Percentiles rank a stretch among this genome's conserved stretches.
These are phyloP conservation scores for Candida pini DNA, from an alignment of 805 yeast genomes.

Conservation along the genomic window DNA sequence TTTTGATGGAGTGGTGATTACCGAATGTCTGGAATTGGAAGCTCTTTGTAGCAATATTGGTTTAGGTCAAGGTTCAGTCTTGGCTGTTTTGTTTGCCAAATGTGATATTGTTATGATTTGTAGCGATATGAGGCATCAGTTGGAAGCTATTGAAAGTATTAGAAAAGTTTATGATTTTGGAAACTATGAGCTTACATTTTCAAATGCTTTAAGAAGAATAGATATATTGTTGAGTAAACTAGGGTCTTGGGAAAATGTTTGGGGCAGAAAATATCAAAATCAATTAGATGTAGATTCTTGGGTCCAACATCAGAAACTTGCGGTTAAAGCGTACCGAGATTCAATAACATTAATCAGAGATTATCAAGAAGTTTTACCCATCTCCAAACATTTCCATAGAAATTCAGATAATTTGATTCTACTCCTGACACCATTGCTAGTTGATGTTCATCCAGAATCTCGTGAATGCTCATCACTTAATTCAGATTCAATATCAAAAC, in stretches of 20 bases:
- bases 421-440: constrained; percentile 30
- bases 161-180: constrained; percentile 29
- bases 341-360: constrained; percentile 53
- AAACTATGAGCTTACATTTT: constrained; percentile 35
- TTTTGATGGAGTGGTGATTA: constrained; percentile 51
- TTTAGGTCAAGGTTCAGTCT: constrained; percentile 58
- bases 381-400: constrained; percentile 34
- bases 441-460: constrained; percentile 25
- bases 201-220: constrained; percentile 37
- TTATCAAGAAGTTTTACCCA: constrained; percentile 44
- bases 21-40: constrained; percentile 61
- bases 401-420: constrained; percentile 23
- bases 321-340: constrained; percentile 41
- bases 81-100: constrained; percentile 53
- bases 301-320: constrained; percentile 37
- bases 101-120: constrained; percentile 62
- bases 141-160: constrained; percentile 46
- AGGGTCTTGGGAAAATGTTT: constrained; percentile 37
- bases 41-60: constrained; percentile 59
- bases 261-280: too few species aligned
- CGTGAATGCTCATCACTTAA: constrained; percentile 5
- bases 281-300: constrained; percentile 22
- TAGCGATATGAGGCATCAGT: constrained; percentile 47
- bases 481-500: constrained; percentile 1
- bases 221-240: constrained; percentile 37